Conservation (phyloP, 768 basidiomycete species). For the Galerina marginata region DNA sequence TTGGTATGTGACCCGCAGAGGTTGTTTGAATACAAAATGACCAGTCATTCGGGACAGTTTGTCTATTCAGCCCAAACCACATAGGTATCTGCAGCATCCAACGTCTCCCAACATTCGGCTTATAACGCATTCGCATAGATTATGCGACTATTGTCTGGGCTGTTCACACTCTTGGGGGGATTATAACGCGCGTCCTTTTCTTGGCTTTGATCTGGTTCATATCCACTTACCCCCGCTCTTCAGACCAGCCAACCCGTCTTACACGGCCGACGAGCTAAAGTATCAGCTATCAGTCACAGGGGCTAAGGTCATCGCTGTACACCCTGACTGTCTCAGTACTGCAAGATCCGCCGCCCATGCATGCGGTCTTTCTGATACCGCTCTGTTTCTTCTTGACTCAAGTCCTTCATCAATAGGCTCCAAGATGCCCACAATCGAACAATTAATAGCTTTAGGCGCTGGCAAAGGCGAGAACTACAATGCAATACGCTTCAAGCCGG, state of each 20-base stretch:
- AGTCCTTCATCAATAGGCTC: conserved; percentile 14
- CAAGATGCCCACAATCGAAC: conserved; percentile 40
- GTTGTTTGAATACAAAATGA: neutral
- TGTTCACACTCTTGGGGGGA: conserved; percentile 59
- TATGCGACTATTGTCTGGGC: conserved; percentile 66
- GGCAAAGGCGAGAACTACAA: conserved; percentile 41
- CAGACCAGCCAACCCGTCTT: conserved; percentile 69
- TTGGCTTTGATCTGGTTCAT: neutral
- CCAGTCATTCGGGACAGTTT: conserved; percentile 42
- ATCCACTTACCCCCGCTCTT: conserved; percentile 13
- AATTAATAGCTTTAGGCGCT: conserved; percentile 51
- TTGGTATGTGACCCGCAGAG: conserved; percentile 43
- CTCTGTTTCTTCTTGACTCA: conserved; percentile 44
- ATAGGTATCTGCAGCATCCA: conserved; percentile 39
- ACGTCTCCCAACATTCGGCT: neutral
- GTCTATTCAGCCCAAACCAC: conserved; percentile 69
- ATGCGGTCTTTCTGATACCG: conserved; percentile 46
- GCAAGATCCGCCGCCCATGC: conserved; percentile 50
- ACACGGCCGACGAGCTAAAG: conserved; percentile 59
- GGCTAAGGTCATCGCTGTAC: conserved; percentile 53
- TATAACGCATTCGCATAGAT: conserved; percentile 38
- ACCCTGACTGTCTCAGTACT: conserved; percentile 47
- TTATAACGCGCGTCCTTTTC: conserved; percentile 53
- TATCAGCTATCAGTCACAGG: conserved; percentile 59
- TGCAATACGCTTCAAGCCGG: conserved; percentile 52